phyloP scores from a whole-genome alignment of 2,329 filamentous ascomycete genomes.

The Penicillium sp. region DNA sequence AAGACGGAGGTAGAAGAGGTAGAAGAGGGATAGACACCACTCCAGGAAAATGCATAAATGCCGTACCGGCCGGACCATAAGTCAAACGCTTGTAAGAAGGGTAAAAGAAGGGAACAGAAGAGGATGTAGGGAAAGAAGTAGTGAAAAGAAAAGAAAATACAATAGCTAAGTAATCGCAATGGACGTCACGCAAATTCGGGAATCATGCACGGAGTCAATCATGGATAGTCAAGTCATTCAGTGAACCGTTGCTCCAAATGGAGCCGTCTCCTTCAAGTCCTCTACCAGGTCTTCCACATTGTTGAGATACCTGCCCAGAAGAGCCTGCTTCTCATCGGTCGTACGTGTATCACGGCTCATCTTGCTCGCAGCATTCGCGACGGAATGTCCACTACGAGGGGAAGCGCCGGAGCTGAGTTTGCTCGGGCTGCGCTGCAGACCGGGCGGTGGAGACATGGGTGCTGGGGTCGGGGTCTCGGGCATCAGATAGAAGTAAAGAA shows the following conservation, averaged over 20 bases:
- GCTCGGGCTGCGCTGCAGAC: constrained; percentile 64
- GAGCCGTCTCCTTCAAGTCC: constrained; percentile 74
- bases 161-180: constrained; percentile 20
- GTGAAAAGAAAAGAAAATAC: constrained; percentile 3
- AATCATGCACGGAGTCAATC: constrained; percentile 10
- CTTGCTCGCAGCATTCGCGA: constrained; percentile 24
- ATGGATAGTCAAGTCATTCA: constrained; percentile 23
- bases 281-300: constrained; percentile 82
- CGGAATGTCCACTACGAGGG: constrained; percentile 38
- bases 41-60: constrained; percentile 16
- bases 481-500: constrained; percentile 98
- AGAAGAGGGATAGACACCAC: constrained; percentile 8
- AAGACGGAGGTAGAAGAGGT: constrained; percentile 9
- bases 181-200: constrained; percentile 23
- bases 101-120: constrained; percentile 3
- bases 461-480: constrained; percentile 64
- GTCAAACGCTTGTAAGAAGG: constrained; percentile 9
- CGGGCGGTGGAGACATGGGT: constrained; percentile 40
- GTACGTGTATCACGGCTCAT: constrained; percentile 52
- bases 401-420: constrained; percentile 61
- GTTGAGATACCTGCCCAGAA: constrained; percentile 72
- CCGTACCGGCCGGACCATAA: constrained; percentile 24
- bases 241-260: constrained; percentile 58
- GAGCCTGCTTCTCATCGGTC: constrained; percentile 75
- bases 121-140: constrained; percentile 2